Evolutionary conservation across 2,329 filamentous ascomycete genomes (phyloP).

Genomic region (Aspergillus pseudotamarii): DNA sequence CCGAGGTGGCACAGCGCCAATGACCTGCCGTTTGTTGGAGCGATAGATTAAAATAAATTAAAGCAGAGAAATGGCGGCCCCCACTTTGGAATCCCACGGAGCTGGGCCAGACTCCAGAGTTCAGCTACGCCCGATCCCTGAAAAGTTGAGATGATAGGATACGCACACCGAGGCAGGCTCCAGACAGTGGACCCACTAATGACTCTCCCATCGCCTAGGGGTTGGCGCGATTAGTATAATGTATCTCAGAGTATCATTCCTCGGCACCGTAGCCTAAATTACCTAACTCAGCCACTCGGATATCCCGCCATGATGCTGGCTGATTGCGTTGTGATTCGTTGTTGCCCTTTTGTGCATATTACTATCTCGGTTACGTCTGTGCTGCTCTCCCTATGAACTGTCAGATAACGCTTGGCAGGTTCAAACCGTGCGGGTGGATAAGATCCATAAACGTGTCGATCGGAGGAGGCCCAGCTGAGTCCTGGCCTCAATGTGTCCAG

Average conservation of each 20-base stretch:
- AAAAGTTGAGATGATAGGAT: neutral
- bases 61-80: neutral
- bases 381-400: neutral
- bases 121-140: conserved; percentile 6
- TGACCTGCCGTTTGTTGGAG: neutral
- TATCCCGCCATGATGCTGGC: neutral
- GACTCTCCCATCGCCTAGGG: neutral
- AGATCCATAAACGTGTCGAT: neutral
- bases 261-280: neutral
- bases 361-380: neutral
- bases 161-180: neutral
- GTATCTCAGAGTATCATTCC: neutral
- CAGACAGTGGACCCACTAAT: neutral
- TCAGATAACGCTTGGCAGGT: neutral
- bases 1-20: neutral
- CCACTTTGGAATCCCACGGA: neutral
- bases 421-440: neutral
- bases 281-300: conserved; percentile 1
- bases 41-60: conserved; percentile 5
- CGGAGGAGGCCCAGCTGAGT: neutral
- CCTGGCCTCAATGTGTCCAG: neutral
- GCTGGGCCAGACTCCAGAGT: neutral
- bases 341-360: neutral
- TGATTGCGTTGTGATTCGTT: neutral
- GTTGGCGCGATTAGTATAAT: neutral